Base-by-base conservation (phyloP, 2,329 filamentous ascomycete genomes). In the Neurospora sp. region DNA sequence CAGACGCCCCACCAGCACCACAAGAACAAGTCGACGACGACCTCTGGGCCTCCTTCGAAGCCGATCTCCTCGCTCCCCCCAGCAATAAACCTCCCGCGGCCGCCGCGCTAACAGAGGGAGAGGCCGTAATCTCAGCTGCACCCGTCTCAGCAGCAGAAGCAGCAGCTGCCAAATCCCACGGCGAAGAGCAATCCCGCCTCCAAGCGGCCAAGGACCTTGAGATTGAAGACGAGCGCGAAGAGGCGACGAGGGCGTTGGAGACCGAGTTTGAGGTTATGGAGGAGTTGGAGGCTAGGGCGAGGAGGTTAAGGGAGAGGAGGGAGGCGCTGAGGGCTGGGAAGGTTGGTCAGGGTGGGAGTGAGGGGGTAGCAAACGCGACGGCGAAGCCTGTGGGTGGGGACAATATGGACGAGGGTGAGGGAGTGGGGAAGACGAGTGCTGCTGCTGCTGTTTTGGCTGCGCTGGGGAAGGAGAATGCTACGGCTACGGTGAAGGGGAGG, bases 41-140 rank as follows among this genome's bases (percentile, higher is more conserved):
- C 69, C 92, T 96, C 79, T 96, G 92, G 91, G 91, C 92, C 1
- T 92, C 92, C 9, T 96, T 97, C 77, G 91, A 97, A 78, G 91
- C 91, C 2, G 92, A 97, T 11, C 74, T 80, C 4, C 72, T 80
- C 69, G 58, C 71, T 17, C 73, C 73, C 38, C 74, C 71, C 38
- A 68, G 39, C 15, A 43, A 72, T n/a, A 68, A 71, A 40, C 67
- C 73, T 3, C 66, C 71, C 9, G 66, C 68, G 2, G 66, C 70
- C 15, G 71, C 72, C 15, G 71, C 72, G 1, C 69, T 38, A n/a
- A n/a, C 13, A 15, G 28, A 15, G 2, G 38, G 4, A 52, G 38
- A 39, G 4, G 38, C 38, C 4, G 87, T 89, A 2, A 92, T 93
- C 73, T 89, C 86, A 1, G 91, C 90, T 0, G 88, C 90, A 0